Evolutionary conservation across 192 early-diverging fungal genomes (phyloP).

Genomic region (Globomyces pollinis-pini): DNA sequence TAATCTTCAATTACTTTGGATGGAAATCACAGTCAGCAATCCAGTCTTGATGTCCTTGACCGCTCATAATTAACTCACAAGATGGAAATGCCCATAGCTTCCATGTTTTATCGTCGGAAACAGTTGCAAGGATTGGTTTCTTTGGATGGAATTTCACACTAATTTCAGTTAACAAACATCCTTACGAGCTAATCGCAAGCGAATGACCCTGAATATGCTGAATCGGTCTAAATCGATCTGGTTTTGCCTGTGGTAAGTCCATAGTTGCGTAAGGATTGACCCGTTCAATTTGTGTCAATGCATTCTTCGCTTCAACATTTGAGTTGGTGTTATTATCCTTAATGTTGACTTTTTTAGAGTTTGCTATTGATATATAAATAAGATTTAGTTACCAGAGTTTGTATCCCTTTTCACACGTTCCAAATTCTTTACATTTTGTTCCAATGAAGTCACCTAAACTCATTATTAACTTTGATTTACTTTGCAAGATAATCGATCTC

Average conservation of each 20-base stretch:
- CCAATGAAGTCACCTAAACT: neutral
- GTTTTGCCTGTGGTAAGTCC: conserved; percentile 29
- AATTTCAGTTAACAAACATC: conserved; percentile 25
- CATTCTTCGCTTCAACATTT: neutral
- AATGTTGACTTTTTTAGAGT: conserved; percentile 16
- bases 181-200: conserved; percentile 35
- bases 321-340: conserved; percentile 31
- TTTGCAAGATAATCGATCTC: conserved; percentile 38
- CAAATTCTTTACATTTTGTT: conserved; percentile 1
- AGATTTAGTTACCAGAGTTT: conserved; percentile 1
- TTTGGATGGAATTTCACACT: conserved; percentile 53
- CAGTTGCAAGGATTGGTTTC: conserved; percentile 49
- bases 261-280: conserved; percentile 27
- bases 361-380: conserved; percentile 7
- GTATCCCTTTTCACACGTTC: neutral
- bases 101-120: conserved; percentile 51
- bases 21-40: conserved; percentile 54
- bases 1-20: conserved; percentile 41
- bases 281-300: neutral
- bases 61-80: conserved; percentile 50
- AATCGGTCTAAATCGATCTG: conserved; percentile 31
- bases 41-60: conserved; percentile 49
- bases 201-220: conserved; percentile 36
- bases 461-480: conserved; percentile 13
- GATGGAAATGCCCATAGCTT: conserved; percentile 53